Percentiles rank a stretch among this genome's conserved stretches.
Evolutionary conservation across 495 filamentous ascomycete genomes (phyloP).

Genomic region (Aspergillus olivimuriae): DNA sequence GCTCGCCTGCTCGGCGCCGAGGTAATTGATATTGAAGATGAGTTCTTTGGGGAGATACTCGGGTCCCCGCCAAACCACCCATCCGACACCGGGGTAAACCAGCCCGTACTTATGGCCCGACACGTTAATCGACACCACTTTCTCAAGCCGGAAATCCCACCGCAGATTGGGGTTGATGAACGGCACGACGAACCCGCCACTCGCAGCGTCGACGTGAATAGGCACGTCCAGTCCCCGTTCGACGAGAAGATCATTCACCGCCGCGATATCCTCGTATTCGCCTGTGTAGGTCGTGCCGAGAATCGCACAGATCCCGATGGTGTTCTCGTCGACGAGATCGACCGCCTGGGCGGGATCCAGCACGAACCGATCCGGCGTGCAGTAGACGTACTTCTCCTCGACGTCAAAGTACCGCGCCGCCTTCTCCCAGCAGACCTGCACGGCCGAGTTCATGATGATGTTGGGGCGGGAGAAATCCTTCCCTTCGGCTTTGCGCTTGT

Average conservation of each 20-base stretch:
- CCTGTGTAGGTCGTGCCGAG: constrained; percentile 92
- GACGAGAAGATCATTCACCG: constrained; percentile 74
- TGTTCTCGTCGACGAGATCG: constrained; percentile 86
- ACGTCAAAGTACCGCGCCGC: constrained; percentile 92
- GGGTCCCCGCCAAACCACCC: constrained; percentile 81
- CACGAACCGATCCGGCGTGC: constrained; percentile 71
- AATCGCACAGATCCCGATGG: constrained; percentile 87
- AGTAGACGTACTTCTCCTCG: constrained; percentile 84
- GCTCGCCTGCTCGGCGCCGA: constrained; percentile 89
- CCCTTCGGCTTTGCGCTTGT: constrained; percentile 69
- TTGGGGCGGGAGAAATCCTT: constrained; percentile 73
- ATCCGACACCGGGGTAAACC: constrained; percentile 87
- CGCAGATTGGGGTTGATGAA: constrained; percentile 74
- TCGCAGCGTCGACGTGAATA: constrained; percentile 89
- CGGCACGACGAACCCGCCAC: constrained; percentile 83
- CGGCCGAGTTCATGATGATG: constrained; percentile 86
- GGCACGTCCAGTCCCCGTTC: constrained; percentile 65
- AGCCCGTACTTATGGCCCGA: constrained; percentile 83
- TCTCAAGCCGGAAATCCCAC: constrained; percentile 85
- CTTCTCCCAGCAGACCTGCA: constrained; percentile 96
- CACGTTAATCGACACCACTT: constrained; percentile 87
- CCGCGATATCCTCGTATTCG: constrained; percentile 89
- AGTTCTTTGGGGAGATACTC: constrained; percentile 82
- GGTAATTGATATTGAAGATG: constrained; percentile 97
- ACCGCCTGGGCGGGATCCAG: constrained; percentile 83